Percentiles rank a stretch among this genome's conserved stretches.
phyloP scores from a whole-genome alignment of 345 rosid genomes.

The Trapa bicornis region DNA sequence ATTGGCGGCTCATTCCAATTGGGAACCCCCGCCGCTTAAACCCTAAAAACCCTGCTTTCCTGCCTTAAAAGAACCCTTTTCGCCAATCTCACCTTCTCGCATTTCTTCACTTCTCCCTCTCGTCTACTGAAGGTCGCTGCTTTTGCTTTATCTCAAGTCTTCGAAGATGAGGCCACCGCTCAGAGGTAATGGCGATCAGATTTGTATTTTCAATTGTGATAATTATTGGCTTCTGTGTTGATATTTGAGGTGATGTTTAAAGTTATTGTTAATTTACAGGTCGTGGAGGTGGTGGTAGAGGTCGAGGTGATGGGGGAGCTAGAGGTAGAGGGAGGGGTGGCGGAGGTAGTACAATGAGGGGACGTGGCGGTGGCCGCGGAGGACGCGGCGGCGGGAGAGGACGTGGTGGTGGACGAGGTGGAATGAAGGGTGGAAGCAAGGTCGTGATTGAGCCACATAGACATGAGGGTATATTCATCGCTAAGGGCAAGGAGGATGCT shows the following conservation, averaged over 20 bases:
- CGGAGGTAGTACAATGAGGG: slow-evolving; percentile 25
- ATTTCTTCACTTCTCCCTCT: background rate
- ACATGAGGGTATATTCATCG: slow-evolving; percentile 79
- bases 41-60: background rate
- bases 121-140: background rate
- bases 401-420: slow-evolving; percentile 34
- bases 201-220: background rate
- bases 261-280: slow-evolving; percentile 8
- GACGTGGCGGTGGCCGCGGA: slow-evolving; percentile 29
- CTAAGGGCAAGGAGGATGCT: slow-evolving; percentile 94
- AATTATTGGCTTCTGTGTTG: background rate
- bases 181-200: background rate
- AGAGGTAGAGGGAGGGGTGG: slow-evolving; percentile 26
- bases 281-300: slow-evolving; percentile 46
- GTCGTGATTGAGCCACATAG: slow-evolving; percentile 84
- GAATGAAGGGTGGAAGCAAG: slow-evolving; percentile 86
- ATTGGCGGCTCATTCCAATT: too few species aligned
- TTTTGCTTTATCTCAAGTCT: too few species aligned
- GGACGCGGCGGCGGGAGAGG: slow-evolving; percentile 21
- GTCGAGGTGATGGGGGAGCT: slow-evolving; percentile 17
- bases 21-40: background rate
- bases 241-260: too few species aligned
- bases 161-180: too few species aligned
- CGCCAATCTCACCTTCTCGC: background rate
- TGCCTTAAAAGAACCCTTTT: background rate